phyloP scores from a whole-genome alignment of 169 alveolate species.

The Cryptosporidium sp. region DNA sequence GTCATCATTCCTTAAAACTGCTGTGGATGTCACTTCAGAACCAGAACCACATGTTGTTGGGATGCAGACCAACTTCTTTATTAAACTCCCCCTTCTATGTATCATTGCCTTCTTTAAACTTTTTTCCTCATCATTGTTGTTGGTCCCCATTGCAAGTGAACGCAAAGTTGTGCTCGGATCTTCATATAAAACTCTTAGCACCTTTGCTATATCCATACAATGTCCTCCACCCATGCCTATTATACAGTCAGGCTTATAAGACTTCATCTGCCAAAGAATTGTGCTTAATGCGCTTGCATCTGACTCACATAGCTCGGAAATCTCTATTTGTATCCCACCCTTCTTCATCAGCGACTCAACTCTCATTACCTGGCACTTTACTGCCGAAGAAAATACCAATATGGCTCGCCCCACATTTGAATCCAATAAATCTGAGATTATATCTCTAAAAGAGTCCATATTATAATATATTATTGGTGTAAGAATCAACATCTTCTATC shows the following conservation, averaged over 20 bases:
- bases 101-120: slow-evolving; percentile 13
- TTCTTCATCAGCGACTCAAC: neutral
- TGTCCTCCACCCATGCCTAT: slow-evolving; percentile 74
- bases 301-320: slow-evolving; percentile 56
- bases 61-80: slow-evolving; percentile 50
- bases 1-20: slow-evolving; percentile 67
- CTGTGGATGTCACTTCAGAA: slow-evolving; percentile 61
- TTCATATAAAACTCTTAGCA: slow-evolving; percentile 47
- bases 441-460: slow-evolving; percentile 53
- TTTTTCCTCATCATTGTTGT: neutral
- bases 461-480: slow-evolving; percentile 61
- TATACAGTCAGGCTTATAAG: slow-evolving; percentile 58
- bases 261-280: slow-evolving; percentile 38
- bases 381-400: slow-evolving; percentile 32
- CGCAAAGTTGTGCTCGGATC: slow-evolving; percentile 52
- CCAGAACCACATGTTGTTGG: slow-evolving; percentile 76
- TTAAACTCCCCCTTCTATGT: slow-evolving; percentile 59
- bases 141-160: slow-evolving; percentile 52
- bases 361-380: slow-evolving; percentile 9
- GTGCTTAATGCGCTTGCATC: slow-evolving; percentile 61
- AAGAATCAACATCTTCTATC: slow-evolving; percentile 48
- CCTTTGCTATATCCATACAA: slow-evolving; percentile 72
- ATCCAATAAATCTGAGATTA: slow-evolving; percentile 38
- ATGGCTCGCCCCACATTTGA: slow-evolving; percentile 10
- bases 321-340: slow-evolving; percentile 13